These are phyloP conservation scores for Candida schatavii DNA, from an alignment of 805 yeast species.

Conservation along the genomic window DNA sequence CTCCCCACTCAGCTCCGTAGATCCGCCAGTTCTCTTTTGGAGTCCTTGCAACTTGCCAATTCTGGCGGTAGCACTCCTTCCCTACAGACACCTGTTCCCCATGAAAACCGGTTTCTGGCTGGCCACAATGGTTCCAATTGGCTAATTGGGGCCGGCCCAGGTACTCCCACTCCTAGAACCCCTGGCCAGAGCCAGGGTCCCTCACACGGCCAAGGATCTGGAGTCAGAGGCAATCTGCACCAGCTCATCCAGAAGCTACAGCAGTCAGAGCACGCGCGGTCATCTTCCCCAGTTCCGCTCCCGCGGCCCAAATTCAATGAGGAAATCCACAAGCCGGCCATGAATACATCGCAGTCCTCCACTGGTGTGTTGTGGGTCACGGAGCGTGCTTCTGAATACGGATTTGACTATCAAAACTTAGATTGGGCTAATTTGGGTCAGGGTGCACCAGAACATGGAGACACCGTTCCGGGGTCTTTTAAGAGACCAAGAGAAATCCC, in stretches of 20 bases:
- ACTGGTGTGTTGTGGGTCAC: slow-evolving; percentile 68
- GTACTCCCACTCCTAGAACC: slow-evolving; percentile 23
- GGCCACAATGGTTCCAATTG: no score
- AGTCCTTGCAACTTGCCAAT: slow-evolving; percentile 18
- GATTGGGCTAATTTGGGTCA: slow-evolving; percentile 63
- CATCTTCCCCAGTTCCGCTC: slow-evolving; percentile 47
- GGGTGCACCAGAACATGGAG: slow-evolving; percentile 66
- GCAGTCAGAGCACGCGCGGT: slow-evolving; percentile 32
- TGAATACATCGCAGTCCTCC: slow-evolving; percentile 56
- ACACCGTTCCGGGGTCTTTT: slow-evolving; percentile 55
- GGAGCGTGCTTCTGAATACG: slow-evolving; percentile 57
- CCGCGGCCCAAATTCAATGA: slow-evolving; percentile 43
- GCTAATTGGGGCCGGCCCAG: slow-evolving; percentile 7
- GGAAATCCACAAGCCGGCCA: slow-evolving; percentile 52
- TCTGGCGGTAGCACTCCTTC: slow-evolving; percentile 3
- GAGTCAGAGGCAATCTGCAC: slow-evolving; percentile 11
- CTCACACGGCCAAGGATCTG: no score
- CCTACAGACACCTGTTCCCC: slow-evolving; percentile 2
- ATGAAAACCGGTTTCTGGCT: slow-evolving; percentile 3
- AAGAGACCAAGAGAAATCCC: slow-evolving; percentile 48
- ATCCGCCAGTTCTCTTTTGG: slow-evolving; percentile 38
- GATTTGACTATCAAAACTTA: slow-evolving; percentile 40
- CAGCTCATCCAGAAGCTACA: slow-evolving; percentile 29
- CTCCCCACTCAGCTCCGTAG: slow-evolving; percentile 38
- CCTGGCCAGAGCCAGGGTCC: slow-evolving; percentile 15